Evolutionary conservation across 352 stramenopile species (phyloP), one percentile per base, ranked within the genome.

Genomic region (Aphanomyces euteiches): DNA sequence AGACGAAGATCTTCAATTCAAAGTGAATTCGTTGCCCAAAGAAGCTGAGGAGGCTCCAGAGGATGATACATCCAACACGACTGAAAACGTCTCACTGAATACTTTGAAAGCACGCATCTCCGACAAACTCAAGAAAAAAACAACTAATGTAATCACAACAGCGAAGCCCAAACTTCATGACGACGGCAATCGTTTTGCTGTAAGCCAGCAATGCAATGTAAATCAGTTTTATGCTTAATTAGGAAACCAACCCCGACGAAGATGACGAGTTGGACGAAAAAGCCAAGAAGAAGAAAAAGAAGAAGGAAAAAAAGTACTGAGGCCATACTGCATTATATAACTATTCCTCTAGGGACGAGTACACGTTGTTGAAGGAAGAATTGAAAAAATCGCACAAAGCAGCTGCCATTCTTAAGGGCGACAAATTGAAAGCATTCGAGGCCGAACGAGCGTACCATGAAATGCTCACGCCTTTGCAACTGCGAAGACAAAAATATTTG

Each of bases 401-500:
- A 1, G 80, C 78, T 40, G 69, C 78, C 5, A 54, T 91, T 38
- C 68, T 88, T 12, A 79, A 89, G 67, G 82, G 82, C 1, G 73
- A 81, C 21, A 85, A 90, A 68, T 78, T 83, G 3, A 82, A 85
- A 21, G 79, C 85, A 36, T 75, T 81, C 56, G 79, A 92, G 5
- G 74, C 78, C 10, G 81, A 79, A 3, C 79, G 83, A 37, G 79
- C 83, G 3, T 81, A 78, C 36, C 77, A 88, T 53, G 80, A 93
- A 41, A 89, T 92, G 79, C 72, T 93, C 15, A 91, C 84, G 21
- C 85, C 85, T 8, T 69, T 92, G 45, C 85, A 93, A 61, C 81
- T 90, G 53, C 82, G 90, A 47, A 82, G 87, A 4, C 77, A 83
- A 67, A 91, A 91, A 72, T 90, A 85, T 53, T 54, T 90, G 40